A percentile compares a stretch with the other conserved stretches of the same genome.
These are phyloP conservation scores for Lodderomyces parapsilosis DNA, from an alignment of 1,139 yeast species.

Conservation along the genomic window DNA sequence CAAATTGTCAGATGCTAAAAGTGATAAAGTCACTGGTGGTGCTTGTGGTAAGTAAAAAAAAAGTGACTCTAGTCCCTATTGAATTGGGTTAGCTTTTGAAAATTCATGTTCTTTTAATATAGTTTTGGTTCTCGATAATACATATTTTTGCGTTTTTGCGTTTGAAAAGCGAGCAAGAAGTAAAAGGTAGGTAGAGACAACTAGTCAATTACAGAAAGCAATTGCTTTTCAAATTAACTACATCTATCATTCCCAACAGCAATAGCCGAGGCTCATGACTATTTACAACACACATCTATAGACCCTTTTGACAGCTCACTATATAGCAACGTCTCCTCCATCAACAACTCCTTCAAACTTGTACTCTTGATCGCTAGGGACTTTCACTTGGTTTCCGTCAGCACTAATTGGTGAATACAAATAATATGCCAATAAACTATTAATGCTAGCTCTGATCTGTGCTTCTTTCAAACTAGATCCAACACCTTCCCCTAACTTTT, in stretches of 20 bases:
- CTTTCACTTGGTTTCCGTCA: conserved; percentile 38
- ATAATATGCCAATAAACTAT: conserved; percentile 89
- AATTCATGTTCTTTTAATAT: no score
- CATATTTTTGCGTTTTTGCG: no score
- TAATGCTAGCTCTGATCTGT: conserved; percentile 86
- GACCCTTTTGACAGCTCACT: conserved; percentile 11
- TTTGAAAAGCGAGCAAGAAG: no score
- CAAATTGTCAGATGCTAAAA: conserved; percentile 11
- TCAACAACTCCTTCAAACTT: conserved; percentile 50
- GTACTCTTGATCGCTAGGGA: conserved; percentile 60
- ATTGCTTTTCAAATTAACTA: no score
- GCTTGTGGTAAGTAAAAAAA: conserved; percentile 14
- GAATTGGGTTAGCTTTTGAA: no score
- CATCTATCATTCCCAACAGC: no score
- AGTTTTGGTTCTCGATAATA: no score
- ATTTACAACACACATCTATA: conserved; percentile 1
- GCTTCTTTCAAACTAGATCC: conserved; percentile 94
- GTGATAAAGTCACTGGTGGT: conserved; percentile 13
- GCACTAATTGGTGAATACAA: conserved; percentile 73
- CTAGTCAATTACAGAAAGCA: no score
- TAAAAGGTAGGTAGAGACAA: no score
- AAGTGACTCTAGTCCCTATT: no score
- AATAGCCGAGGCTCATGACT: neutral
- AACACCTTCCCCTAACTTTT: conserved; percentile 90
- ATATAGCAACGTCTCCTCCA: conserved; percentile 54